Conservation (phyloP, 2,329 filamentous ascomycete genomes). For the Coniochaeta sp. region DNA sequence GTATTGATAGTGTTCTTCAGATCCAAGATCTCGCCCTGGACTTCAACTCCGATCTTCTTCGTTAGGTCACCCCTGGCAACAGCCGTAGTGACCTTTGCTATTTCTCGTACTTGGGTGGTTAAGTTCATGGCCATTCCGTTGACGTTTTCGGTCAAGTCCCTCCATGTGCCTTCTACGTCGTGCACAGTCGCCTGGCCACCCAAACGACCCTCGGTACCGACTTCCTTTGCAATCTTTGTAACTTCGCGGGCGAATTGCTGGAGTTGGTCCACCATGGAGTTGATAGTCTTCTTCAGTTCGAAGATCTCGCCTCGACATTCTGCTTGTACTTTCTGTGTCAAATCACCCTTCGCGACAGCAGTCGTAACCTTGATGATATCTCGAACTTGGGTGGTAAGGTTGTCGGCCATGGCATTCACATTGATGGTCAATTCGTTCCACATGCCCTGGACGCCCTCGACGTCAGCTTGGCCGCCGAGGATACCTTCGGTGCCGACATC, state of each 20-base stretch:
- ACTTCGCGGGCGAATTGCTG: slow-evolving; percentile 96
- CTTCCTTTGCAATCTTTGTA: slow-evolving; percentile 90
- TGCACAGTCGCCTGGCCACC: slow-evolving; percentile 94
- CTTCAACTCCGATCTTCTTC: slow-evolving; percentile 92
- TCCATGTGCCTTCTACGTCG: slow-evolving; percentile 95
- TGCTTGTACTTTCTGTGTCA: slow-evolving; percentile 94
- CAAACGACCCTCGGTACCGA: slow-evolving; percentile 89
- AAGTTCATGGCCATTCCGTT: slow-evolving; percentile 99
- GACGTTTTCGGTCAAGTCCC: slow-evolving; percentile 88
- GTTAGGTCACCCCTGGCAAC: slow-evolving; percentile 91
- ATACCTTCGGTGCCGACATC: slow-evolving; percentile 82
- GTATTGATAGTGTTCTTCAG: slow-evolving; percentile 97
- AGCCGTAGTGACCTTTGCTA: slow-evolving; percentile 91
- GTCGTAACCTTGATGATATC: slow-evolving; percentile 84
- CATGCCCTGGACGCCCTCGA: slow-evolving; percentile 79
- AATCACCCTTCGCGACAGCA: slow-evolving; percentile 71
- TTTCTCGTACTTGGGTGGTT: slow-evolving; percentile 95
- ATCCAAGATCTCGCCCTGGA: slow-evolving; percentile 87
- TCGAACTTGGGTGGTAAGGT: slow-evolving; percentile 80
- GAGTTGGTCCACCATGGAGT: slow-evolving; percentile 97
- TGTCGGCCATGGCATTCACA: slow-evolving; percentile 83
- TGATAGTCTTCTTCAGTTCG: slow-evolving; percentile 96
- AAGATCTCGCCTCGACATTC: slow-evolving; percentile 87
- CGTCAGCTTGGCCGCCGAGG: slow-evolving; percentile 73
- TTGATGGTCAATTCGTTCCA: slow-evolving; percentile 84